These are phyloP conservation scores for Claviceps sp. DNA, from an alignment of 2,329 filamentous ascomycete species.

Conservation along the genomic window DNA sequence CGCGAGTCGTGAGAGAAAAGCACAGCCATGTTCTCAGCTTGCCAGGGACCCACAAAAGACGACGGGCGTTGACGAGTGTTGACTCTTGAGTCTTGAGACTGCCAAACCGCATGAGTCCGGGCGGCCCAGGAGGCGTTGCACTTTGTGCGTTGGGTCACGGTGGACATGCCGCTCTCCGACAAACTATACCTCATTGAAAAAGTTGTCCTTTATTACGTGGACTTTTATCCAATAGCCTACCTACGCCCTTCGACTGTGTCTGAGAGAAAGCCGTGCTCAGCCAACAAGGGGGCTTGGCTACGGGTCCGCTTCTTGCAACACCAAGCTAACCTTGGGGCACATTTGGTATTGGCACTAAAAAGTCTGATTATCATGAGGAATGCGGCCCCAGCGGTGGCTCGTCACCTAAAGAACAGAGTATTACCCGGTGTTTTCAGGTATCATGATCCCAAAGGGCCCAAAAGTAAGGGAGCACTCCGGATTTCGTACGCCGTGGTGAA, in stretches of 20 bases:
- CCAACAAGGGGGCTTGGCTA: conserved; percentile 4
- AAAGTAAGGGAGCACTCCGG: background rate
- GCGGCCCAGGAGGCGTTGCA: conserved; percentile 2
- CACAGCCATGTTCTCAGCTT: background rate
- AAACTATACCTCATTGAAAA: background rate
- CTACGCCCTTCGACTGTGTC: conserved; percentile 1
- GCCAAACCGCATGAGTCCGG: background rate
- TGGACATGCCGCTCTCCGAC: conserved; percentile 2
- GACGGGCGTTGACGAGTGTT: background rate
- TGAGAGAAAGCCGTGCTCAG: conserved; percentile 1
- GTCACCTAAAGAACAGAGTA: background rate
- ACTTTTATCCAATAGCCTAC: background rate
- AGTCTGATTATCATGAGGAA: conserved; percentile 3
- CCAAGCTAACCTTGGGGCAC: conserved; percentile 3
- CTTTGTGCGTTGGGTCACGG: background rate
- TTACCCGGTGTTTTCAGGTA: background rate
- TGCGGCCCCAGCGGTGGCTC: conserved; percentile 1
- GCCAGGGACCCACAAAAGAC: background rate
- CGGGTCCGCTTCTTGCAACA: conserved; percentile 3
- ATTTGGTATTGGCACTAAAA: conserved; percentile 1
- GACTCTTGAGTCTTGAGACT: background rate
- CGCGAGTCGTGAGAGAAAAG: conserved; percentile 1
- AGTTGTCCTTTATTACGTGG: too few relatives aligned
- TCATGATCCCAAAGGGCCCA: background rate
- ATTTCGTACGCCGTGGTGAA: background rate